Conservation (phyloP, 1,284 basidiomycete genomes). For the Ustilago sp. region DNA sequence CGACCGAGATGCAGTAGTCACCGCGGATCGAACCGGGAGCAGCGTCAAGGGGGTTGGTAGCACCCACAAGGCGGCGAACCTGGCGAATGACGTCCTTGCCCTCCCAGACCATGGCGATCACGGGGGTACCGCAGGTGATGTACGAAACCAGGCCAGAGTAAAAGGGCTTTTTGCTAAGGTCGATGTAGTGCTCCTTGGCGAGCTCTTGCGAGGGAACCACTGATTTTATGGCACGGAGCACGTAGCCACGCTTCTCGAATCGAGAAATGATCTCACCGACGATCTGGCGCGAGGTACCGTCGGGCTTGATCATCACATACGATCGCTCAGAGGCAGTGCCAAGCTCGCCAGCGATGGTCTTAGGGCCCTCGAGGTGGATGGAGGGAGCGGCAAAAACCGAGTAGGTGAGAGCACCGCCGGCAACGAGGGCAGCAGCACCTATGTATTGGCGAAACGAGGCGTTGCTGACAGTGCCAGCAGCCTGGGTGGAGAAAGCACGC, state of each 20-base stretch:
- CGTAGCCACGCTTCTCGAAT: conserved; percentile 61
- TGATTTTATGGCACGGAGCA: conserved; percentile 38
- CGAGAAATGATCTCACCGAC: conserved; percentile 64
- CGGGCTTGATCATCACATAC: conserved; percentile 71
- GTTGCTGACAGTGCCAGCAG: conserved; percentile 25
- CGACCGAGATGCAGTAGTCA: conserved; percentile 63
- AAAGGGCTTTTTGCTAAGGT: conserved; percentile 64
- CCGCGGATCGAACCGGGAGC: conserved; percentile 63
- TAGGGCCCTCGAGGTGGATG: conserved; percentile 69
- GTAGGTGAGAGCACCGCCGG: conserved; percentile 50
- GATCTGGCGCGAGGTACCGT: conserved; percentile 63
- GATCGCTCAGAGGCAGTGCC: conserved; percentile 71
- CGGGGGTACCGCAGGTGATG: conserved; percentile 64
- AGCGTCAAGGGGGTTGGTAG: conserved; percentile 63
- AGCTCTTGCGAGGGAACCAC: conserved; percentile 47
- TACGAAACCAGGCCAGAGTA: conserved; percentile 59
- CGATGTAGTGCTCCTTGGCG: conserved; percentile 64
- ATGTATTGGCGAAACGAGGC: conserved; percentile 46
- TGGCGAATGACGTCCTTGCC: conserved; percentile 68
- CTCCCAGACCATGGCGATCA: conserved; percentile 67
- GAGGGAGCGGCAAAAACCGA: conserved; percentile 37
- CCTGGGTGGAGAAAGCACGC: conserved; percentile 55
- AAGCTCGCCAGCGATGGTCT: conserved; percentile 72
- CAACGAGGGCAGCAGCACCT: conserved; percentile 49
- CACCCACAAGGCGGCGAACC: conserved; percentile 65